phyloP scores from a whole-genome alignment of 768 basidiomycete species.

The Tephrocybe sp. region DNA sequence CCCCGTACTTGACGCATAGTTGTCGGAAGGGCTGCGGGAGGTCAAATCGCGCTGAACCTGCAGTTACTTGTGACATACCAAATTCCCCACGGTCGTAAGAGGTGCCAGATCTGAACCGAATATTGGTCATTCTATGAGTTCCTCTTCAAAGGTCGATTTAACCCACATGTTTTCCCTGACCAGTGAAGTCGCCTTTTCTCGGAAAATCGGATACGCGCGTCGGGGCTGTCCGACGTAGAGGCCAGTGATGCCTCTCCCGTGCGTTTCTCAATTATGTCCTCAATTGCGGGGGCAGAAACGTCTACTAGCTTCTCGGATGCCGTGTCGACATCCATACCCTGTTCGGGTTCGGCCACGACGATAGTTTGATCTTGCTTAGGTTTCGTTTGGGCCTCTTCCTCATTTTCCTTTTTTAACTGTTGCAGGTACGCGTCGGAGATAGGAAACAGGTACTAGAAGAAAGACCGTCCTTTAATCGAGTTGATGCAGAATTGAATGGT shows the following conservation, averaged over 20 bases:
- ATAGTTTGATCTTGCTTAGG: conserved; percentile 22
- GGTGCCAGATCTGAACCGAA: conserved; percentile 45
- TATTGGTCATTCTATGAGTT: neutral
- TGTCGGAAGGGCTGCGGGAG: conserved; percentile 83
- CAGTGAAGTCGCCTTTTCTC: conserved; percentile 91
- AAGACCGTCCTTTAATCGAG: neutral
- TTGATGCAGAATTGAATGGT: neutral
- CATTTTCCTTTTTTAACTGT: conserved; percentile 41
- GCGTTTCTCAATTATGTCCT: conserved; percentile 28
- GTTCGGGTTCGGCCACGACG: conserved; percentile 37
- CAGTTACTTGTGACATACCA: conserved; percentile 45
- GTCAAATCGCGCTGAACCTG: neutral
- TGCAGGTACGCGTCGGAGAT: conserved; percentile 60
- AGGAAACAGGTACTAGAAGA: conserved; percentile 63
- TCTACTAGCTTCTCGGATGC: neutral
- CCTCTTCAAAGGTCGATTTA: neutral
- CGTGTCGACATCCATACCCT: conserved; percentile 27
- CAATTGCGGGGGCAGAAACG: neutral
- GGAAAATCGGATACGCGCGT: conserved; percentile 62
- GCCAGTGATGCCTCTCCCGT: conserved; percentile 27
- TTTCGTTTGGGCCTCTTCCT: conserved; percentile 23
- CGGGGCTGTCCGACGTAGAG: conserved; percentile 54
- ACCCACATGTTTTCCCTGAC: conserved; percentile 81
- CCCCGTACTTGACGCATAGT: conserved; percentile 81
- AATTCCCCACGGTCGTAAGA: conserved; percentile 91